These are phyloP conservation scores for Crithidia bombi DNA, from an alignment of 208 protist genomes.

Conservation along the genomic window DNA sequence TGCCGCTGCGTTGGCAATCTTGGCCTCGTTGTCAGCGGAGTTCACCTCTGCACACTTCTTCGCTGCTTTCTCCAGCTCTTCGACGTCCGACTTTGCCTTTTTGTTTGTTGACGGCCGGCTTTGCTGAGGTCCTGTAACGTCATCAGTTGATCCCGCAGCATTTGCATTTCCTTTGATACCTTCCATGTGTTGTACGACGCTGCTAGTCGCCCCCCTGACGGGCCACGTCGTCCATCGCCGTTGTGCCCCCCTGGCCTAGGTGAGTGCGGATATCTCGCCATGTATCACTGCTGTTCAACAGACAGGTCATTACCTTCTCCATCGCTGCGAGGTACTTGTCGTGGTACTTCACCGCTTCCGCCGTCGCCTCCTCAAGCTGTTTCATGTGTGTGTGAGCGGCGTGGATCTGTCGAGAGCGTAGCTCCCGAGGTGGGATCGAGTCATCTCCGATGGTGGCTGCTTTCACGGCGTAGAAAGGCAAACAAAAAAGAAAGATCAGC, in stretches of 20 bases:
- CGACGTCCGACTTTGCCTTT: background rate
- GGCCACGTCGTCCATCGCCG: background rate
- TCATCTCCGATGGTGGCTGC: too few species aligned
- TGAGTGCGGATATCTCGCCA: background rate
- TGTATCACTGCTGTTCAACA: background rate
- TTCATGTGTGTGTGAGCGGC: conserved; percentile 1
- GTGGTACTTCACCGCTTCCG: conserved; percentile 13
- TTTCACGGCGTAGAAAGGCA: too few species aligned
- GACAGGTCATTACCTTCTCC: background rate
- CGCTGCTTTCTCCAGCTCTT: conserved; percentile 1
- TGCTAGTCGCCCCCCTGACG: background rate
- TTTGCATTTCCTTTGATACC: background rate
- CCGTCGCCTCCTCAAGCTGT: background rate
- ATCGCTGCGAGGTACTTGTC: conserved; percentile 5
- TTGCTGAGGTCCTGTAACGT: background rate
- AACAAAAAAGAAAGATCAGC: too few species aligned
- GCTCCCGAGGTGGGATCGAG: conserved; percentile 6
- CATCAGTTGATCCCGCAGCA: background rate
- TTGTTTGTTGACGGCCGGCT: background rate
- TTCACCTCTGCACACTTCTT: background rate
- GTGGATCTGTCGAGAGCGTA: conserved; percentile 12
- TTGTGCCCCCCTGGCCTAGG: background rate
- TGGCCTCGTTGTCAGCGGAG: background rate
- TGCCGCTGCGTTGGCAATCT: conserved; percentile 9
- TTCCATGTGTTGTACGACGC: conserved; percentile 1